Conservation (phyloP, 2,329 filamentous ascomycete genomes). For the Bisporella sp. region DNA sequence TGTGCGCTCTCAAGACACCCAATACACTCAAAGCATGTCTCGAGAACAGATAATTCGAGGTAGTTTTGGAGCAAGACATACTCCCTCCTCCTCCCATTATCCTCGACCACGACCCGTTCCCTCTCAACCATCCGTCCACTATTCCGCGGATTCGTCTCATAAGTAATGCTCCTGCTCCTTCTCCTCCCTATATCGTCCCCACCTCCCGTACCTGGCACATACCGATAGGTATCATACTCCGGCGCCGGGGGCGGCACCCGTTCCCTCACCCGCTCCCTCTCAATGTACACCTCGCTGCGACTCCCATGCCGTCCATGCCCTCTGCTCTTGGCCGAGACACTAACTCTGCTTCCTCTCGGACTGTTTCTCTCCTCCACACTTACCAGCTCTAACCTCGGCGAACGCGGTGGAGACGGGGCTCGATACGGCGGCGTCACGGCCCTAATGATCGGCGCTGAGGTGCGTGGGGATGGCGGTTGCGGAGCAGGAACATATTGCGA, state of each 20-base stretch:
- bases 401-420: neutral
- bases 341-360: neutral
- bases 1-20: too few relatives aligned
- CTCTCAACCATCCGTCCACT: neutral
- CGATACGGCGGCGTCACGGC: neutral
- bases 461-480: neutral
- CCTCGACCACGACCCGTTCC: neutral
- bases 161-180: too few relatives aligned
- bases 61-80: neutral
- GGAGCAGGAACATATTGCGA: neutral
- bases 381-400: neutral
- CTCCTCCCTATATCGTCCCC: too few relatives aligned
- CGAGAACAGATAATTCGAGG: too few relatives aligned
- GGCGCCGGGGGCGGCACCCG: neutral
- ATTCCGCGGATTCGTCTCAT: neutral
- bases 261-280: slow-evolving; percentile 1
- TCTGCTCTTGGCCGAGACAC: neutral
- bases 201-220: neutral
- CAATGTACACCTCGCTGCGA: neutral
- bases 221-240: neutral
- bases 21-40: too few relatives aligned
- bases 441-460: neutral
- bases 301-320: neutral
- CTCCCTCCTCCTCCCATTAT: neutral
- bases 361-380: neutral